Evolutionary conservation across 75 land plant species (phyloP), one percentile per base, ranked within the genome.

Genomic region (Sequoiadendron giganteum): DNA sequence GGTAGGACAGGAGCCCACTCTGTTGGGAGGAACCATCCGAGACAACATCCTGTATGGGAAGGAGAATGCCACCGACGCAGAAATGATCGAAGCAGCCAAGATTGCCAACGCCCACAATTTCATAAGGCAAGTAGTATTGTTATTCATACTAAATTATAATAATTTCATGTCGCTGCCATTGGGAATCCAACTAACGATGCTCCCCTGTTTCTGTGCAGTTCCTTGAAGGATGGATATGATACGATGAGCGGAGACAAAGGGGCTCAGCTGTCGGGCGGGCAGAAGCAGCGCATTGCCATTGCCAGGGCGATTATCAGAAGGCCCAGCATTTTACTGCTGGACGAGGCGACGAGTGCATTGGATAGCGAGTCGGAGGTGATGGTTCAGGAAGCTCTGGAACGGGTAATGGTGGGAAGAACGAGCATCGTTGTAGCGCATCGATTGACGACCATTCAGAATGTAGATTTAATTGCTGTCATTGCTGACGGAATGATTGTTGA

Each of bases 291-390:
- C 73, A 90, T 93, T 3, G 94, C 94, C 3, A 86, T 93, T 18
- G 94, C 94, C 14, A 85, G 94, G 54, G 94, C 94, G 10, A 88
- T 93, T 32, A 78, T 93, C 55, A 93, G 89, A 87, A 86, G 87
- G 13, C 92, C 92, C 0, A 49, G 73, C 21, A 90, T 93, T 36
- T 86, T 93, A 80, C 90, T 93, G 55, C 39, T 93, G 65, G 94
- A 93, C 76, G 94, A 93, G 90, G 94, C 94, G 32, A 93, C 94
- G 1, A 93, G 94, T 58, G 94, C 94, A 18, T 89, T 93, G 11
- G 94, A 93, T 61, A 89, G 87, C n/a, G 28, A 34, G 38, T 91
- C 94, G 3, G 94, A 93, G 84, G 84, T 3, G 34, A 3, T 90
- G 36, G 94, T 93, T 32, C 92, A 93, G 81, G 91, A 91, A 70